Conservation (phyloP, 805 yeast genomes). For the Allodekkera sacchari region DNA sequence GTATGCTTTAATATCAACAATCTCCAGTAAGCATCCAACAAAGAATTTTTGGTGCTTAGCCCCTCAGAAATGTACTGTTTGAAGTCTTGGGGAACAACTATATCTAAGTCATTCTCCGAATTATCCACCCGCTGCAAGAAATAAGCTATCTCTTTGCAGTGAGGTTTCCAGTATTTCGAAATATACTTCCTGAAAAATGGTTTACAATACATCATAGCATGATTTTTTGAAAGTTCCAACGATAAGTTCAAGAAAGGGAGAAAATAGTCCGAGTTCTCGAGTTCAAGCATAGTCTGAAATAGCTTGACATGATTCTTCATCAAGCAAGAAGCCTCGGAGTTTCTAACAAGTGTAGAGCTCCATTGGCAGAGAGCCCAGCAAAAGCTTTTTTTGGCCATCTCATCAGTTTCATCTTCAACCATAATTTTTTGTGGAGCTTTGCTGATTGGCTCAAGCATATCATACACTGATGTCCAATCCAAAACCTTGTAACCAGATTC, state of each 20-base stretch:
- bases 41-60: slow-evolving; percentile 10
- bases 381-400: slow-evolving; percentile 9
- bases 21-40: slow-evolving; percentile 44
- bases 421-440: slow-evolving; percentile 3
- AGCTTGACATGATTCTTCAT: slow-evolving; percentile 38
- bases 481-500: slow-evolving; percentile 62
- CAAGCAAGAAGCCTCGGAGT: slow-evolving; percentile 34
- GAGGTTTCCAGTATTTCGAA: slow-evolving; percentile 30
- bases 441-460: slow-evolving; percentile 10
- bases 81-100: slow-evolving; percentile 26
- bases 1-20: slow-evolving; percentile 33
- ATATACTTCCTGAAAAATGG: slow-evolving; percentile 42
- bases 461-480: slow-evolving; percentile 35
- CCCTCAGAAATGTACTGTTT: slow-evolving; percentile 21
- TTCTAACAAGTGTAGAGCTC: slow-evolving; percentile 44
- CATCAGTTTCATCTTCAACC: slow-evolving; percentile 8
- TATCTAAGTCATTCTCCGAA: slow-evolving; percentile 7
- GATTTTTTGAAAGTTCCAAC: slow-evolving; percentile 33
- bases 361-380: slow-evolving; percentile 32
- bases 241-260: slow-evolving; percentile 40
- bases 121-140: slow-evolving; percentile 28
- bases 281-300: slow-evolving; percentile 30
- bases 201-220: slow-evolving; percentile 35
- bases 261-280: slow-evolving; percentile 30
- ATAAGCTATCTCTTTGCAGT: slow-evolving; percentile 29